Base-by-base conservation (phyloP, 208 protist genomes). In the Herpetomonas muscarum region DNA sequence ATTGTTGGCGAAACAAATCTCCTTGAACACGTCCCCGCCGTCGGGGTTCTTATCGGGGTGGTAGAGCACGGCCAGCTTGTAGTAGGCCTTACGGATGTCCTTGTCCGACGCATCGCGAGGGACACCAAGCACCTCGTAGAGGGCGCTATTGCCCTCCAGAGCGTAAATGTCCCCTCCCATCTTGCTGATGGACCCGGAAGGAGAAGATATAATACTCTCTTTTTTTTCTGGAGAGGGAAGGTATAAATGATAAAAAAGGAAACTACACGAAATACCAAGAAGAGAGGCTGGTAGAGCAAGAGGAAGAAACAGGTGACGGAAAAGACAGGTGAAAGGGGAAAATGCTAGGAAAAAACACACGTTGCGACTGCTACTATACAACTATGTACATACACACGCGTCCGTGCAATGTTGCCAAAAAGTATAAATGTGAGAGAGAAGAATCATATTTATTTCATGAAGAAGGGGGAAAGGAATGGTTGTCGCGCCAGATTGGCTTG, bases 41-140 rank as follows among this genome's bases (percentile, higher is more conserved):
- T 81, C 70, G 1, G 79, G 79, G 51, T 97, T 94, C 60, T 94
- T 94, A 50, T 97, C 91, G 0, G 91, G 91, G 71, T 97, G 91
- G 55, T 93, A 95, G 41, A 91, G 10, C 21, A 97, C 75, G 1
- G 89, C 87, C 9, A 92, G 64, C 49, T 81, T 85, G 58, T 87
- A 83, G 64, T 97, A 97, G 7, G 88, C 86, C 50, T 75, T 74
- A 10, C 82, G 79, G 41, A 97, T 93, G 31, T 95, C 82, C 26
- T 75, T 67, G 24, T 91, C 81, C 0, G 72, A 67, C 13, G 84
- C 81, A 12, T 44, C 67, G 28, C 63, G 74, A 6, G 74, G 36
- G 2, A 94, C 70, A 1, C 81, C 85, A 15, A 94, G 79, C 17
- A 89, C 87, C 55, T 88, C 76, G 54, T 94, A 94, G 26, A 94